Evolutionary conservation across 140 eudicot species (phyloP).

Genomic region (Cichorium intybus): DNA sequence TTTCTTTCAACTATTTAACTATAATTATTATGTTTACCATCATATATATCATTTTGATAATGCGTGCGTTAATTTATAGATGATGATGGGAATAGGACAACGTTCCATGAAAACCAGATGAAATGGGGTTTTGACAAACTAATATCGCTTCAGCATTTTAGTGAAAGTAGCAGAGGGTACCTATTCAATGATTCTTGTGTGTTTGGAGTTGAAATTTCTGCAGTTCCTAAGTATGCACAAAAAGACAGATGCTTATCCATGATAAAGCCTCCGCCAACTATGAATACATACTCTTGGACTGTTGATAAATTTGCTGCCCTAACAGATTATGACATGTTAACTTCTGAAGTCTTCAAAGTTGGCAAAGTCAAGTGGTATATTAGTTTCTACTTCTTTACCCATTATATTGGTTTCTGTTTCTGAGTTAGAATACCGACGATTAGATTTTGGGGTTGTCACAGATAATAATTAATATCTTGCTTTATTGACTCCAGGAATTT

Average conservation of each 20-base stretch:
- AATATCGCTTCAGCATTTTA: constrained; percentile 15
- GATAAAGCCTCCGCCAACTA: constrained; percentile 14
- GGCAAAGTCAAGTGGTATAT: constrained; percentile 30
- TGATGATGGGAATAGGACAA: constrained; percentile 15
- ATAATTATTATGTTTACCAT: too few relatives aligned
- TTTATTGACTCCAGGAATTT: too few relatives aligned
- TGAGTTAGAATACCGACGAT: too few relatives aligned
- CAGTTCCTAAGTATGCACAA: constrained; percentile 1
- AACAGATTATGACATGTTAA: background rate
- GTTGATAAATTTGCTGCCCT: constrained; percentile 6
- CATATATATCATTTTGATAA: too few relatives aligned
- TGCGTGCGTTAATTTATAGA: too few relatives aligned
- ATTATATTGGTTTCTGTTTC: too few relatives aligned
- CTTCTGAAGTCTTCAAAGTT: constrained; percentile 13
- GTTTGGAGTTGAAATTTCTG: constrained; percentile 46
- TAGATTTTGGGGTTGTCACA: too few relatives aligned
- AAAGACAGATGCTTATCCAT: constrained; percentile 11
- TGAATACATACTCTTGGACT: constrained; percentile 25
- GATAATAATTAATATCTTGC: too few relatives aligned
- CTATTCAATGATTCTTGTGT: constrained; percentile 39
- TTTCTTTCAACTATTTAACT: too few relatives aligned
- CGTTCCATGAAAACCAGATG: constrained; percentile 8
- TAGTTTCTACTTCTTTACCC: too few relatives aligned
- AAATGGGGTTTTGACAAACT: too few relatives aligned
- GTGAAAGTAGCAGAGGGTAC: constrained; percentile 35